A percentile compares a stretch with the other conserved stretches of the same genome.
These are phyloP conservation scores for Dipteronia sinensis DNA, from an alignment of 345 rosid genomes.

Conservation along the genomic window DNA sequence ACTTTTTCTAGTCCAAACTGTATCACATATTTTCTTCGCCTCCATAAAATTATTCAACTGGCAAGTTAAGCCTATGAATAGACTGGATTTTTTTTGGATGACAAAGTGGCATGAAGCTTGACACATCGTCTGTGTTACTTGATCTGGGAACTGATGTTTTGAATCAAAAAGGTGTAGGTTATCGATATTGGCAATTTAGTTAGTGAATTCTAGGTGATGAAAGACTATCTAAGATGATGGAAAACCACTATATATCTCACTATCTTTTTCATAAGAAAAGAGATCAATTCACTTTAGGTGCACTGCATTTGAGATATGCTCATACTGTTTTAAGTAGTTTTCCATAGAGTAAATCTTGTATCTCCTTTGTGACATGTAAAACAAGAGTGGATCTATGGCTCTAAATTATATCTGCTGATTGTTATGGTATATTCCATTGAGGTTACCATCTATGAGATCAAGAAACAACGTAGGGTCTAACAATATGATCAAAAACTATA, in stretches of 20 bases:
- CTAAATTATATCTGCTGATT: neutral
- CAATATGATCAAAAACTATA: neutral
- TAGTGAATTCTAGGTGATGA: conserved; percentile 8
- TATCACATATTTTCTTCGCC: neutral
- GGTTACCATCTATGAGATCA: neutral
- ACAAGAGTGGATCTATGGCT: neutral
- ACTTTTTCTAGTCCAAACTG: neutral
- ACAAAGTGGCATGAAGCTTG: neutral
- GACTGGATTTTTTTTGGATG: neutral
- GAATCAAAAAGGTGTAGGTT: neutral
- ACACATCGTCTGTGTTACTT: neutral
- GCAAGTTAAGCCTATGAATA: neutral
- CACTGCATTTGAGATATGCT: neutral
- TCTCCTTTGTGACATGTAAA: neutral
- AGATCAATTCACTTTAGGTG: conserved; percentile 1
- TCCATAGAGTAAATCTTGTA: neutral
- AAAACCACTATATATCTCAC: neutral
- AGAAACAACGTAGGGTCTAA: neutral
- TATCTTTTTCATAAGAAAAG: neutral
- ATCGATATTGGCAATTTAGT: neutral
- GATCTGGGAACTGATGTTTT: neutral
- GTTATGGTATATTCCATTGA: neutral
- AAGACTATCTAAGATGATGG: neutral
- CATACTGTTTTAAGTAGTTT: neutral
- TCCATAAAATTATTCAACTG: neutral